Evolutionary conservation across 1,139 yeast genomes (phyloP).

Genomic region (Pichia sp.): DNA sequence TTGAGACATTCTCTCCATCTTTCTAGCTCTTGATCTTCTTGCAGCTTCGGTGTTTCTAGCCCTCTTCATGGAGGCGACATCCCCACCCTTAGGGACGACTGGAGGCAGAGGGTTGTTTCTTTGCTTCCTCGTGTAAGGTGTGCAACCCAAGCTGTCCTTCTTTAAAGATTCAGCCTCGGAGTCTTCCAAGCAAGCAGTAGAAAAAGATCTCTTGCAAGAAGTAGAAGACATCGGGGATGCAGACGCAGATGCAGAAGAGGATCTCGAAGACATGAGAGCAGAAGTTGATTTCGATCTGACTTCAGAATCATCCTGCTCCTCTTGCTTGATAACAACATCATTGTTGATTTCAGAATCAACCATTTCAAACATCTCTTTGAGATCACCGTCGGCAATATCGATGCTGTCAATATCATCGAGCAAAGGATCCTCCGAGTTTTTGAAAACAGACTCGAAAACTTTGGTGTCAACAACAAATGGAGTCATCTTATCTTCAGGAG

Average conservation of each 20-base stretch:
- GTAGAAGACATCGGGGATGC: neutral
- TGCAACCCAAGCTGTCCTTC: slow-evolving; percentile 60
- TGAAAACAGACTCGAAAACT: slow-evolving; percentile 58
- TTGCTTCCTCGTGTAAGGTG: slow-evolving; percentile 61
- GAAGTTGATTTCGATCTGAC: slow-evolving; percentile 15
- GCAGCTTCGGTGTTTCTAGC: slow-evolving; percentile 98
- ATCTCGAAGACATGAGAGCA: neutral
- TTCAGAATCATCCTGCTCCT: slow-evolving; percentile 10
- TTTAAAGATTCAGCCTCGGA: slow-evolving; percentile 23
- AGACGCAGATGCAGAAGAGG: neutral
- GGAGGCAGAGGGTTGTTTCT: slow-evolving; percentile 64
- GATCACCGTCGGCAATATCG: slow-evolving; percentile 31
- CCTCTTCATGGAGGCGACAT: slow-evolving; percentile 72
- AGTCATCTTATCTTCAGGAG: slow-evolving; percentile 11
- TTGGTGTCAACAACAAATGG: slow-evolving; percentile 55
- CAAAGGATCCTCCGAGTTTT: slow-evolving; percentile 34
- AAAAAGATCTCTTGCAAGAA: slow-evolving; percentile 18
- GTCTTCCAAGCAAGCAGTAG: slow-evolving; percentile 31
- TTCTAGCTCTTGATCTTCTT: slow-evolving; percentile 89
- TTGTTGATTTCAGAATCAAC: slow-evolving; percentile 4
- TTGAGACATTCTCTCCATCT: slow-evolving; percentile 81
- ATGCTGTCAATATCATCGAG: slow-evolving; percentile 45
- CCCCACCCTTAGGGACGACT: slow-evolving; percentile 49
- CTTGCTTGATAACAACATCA: neutral
- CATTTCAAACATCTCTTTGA: slow-evolving; percentile 1